Conservation (phyloP, 495 filamentous ascomycete genomes). For the Podospora comata region DNA sequence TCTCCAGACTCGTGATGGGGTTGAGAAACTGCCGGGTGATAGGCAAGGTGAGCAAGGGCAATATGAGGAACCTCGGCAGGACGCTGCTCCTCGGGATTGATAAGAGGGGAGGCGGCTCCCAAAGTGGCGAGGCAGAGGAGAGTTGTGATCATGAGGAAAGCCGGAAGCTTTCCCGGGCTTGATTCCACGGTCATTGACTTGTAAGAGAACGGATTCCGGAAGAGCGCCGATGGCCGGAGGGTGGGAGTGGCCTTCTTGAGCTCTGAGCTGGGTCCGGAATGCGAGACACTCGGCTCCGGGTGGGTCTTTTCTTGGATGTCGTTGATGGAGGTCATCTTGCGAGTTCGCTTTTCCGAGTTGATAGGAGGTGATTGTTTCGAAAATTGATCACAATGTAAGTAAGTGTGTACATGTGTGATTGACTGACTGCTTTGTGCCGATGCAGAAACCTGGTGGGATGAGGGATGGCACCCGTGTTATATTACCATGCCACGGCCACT, state of each 20-base stretch:
- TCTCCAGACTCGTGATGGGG: neutral
- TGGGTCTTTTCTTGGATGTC: neutral
- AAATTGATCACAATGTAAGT: neutral
- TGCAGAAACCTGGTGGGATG: neutral
- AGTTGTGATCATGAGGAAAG: neutral
- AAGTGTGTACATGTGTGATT: neutral
- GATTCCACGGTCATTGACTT: neutral
- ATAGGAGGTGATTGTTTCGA: neutral
- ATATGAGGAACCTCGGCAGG: neutral
- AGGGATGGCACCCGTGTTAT: neutral
- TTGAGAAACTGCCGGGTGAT: neutral
- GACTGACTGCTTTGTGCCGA: neutral
- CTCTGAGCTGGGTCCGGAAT: neutral
- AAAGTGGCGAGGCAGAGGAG: neutral
- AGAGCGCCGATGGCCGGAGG: neutral
- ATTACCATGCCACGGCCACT: neutral
- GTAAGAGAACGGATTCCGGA: neutral
- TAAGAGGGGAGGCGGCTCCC: neutral
- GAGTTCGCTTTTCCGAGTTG: neutral
- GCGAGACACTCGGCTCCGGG: neutral
- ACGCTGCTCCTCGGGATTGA: neutral
- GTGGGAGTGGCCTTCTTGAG: neutral
- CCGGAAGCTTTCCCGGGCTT: neutral
- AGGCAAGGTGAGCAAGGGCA: neutral
- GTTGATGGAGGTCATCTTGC: neutral